These are phyloP conservation scores for Cryptomeria japonica DNA, from an alignment of 75 land plant genomes.

Conservation along the genomic window DNA sequence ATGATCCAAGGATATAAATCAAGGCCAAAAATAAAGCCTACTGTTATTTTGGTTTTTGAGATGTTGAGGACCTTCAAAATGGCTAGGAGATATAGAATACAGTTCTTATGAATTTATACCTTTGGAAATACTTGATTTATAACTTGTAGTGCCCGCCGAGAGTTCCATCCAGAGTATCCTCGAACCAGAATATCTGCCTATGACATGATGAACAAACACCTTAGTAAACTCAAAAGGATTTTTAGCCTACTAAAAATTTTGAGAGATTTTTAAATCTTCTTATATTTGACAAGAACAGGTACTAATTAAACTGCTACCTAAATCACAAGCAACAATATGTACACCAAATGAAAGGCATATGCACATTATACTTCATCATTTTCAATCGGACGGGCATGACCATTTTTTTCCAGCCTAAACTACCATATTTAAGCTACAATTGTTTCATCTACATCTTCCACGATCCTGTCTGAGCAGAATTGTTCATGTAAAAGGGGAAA, in stretches of 20 bases:
- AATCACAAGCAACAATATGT: background rate
- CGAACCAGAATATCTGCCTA: slow-evolving; percentile 88
- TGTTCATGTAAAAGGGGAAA: background rate
- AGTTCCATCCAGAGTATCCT: slow-evolving; percentile 90
- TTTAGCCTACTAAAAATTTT: background rate
- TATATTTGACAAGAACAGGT: background rate
- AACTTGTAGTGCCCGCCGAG: slow-evolving; percentile 77
- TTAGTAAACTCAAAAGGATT: background rate
- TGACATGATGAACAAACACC: slow-evolving; percentile 4
- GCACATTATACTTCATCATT: background rate
- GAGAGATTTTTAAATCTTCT: background rate
- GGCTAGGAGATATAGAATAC: background rate
- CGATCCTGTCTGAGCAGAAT: background rate
- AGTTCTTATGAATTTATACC: slow-evolving; percentile 37
- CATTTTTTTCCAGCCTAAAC: background rate
- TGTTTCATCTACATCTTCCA: background rate
- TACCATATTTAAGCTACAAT: background rate
- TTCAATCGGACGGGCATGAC: background rate
- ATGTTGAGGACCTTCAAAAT: background rate
- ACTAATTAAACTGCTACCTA: background rate
- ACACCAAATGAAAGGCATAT: background rate
- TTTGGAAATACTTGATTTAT: slow-evolving; percentile 79
- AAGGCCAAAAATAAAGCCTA: slow-evolving; percentile 1
- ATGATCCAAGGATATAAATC: background rate
- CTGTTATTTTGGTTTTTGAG: background rate